Base-by-base conservation (phyloP, 495 filamentous ascomycete species). In the Tuber borchii region DNA sequence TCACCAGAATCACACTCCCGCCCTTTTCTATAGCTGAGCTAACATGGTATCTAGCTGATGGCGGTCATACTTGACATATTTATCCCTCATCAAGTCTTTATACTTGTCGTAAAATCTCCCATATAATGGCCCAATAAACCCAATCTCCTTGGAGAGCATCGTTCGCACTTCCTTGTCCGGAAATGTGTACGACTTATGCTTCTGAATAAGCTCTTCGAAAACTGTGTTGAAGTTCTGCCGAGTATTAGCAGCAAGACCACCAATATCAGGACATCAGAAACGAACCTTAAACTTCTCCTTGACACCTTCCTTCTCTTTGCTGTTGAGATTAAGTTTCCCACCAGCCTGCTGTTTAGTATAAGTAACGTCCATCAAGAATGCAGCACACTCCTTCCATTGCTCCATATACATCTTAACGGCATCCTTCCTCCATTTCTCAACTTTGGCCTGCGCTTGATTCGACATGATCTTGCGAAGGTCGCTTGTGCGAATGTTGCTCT, bases 31-130 rank as follows among this genome's bases (percentile, higher is more conserved):
- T 81, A 82, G 74, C 45, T 78, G 74, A 19, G 74, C 74, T 42
- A 90, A 88, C 45, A 90, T 85, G 44, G 85, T 86, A 26, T 88
- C 86, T 71, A 90, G 87, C 2, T 84, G 84, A 26, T 87, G 87
- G 85, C 97, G 97, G 85, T 97, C 94, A 83, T 95, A 98, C 86
- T 95, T 97, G 85, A 95, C 93, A 85, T 98, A 97, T 85, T 98
- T 98, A 45, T 95, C 94, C 85, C 95, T 97, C 85, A 98, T 97
- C 79, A 97, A 88, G 86, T 98, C 95, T 83, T 97, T 95, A 85
- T 99, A 99, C 31, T 94, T 90, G 85, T 98, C 96, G 87, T 93
- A 97, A 85, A 98, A 99, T 19, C 96, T 89, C 71, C 90, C 90
- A 86, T 99, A 99, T 26, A 99, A 87, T 69, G 96, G 94, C 85